Evolutionary conservation across 352 stramenopile genomes (phyloP).

Genomic region (Globisporangium mamillatum): DNA sequence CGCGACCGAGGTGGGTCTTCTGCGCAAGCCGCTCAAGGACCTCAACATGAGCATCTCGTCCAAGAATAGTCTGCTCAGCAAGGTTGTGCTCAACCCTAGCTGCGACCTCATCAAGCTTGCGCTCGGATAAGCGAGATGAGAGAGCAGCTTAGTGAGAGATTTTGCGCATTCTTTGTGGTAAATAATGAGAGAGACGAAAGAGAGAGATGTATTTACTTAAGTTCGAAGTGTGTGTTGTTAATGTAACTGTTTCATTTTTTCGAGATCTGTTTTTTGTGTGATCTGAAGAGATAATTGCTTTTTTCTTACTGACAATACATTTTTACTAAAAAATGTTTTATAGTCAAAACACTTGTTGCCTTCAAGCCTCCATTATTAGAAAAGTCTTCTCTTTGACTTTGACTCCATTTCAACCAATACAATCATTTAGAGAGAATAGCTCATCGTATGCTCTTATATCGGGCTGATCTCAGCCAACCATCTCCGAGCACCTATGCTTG

Average conservation of each 20-base stretch:
- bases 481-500: no score
- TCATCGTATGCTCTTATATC: no score
- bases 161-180: background rate
- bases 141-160: no score
- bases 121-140: background rate
- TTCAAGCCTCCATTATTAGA: no score
- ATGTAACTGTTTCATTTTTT: no score
- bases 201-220: background rate
- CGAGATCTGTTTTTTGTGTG: background rate
- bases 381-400: no score
- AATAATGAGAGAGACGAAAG: background rate
- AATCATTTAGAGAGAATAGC: no score
- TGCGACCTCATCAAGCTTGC: constrained; percentile 22
- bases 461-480: no score
- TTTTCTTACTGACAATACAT: no score
- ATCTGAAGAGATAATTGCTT: background rate
- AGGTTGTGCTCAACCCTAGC: constrained; percentile 23
- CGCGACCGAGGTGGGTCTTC: constrained; percentile 18
- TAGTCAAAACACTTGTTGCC: no score
- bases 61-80: constrained; percentile 15
- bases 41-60: constrained; percentile 36
- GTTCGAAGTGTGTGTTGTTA: background rate
- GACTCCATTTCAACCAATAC: no score
- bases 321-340: no score
- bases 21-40: constrained; percentile 20